Base-by-base conservation (phyloP, 2,329 filamentous ascomycete genomes). In the Aspergillus clavatus region DNA sequence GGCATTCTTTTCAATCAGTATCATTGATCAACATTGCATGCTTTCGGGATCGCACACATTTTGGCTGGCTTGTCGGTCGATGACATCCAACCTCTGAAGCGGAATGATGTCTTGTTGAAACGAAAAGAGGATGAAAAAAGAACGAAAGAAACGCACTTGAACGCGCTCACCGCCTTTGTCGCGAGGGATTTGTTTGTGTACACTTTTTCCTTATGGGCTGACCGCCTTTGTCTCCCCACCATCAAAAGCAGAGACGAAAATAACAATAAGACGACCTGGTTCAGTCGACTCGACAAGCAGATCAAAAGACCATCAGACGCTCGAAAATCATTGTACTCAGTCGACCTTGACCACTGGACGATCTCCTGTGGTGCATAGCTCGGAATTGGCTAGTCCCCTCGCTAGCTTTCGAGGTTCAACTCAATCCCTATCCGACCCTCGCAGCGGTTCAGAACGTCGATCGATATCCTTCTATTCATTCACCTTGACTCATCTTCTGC, bases 281-380 rank as follows among this genome's bases (percentile, higher is more conserved):
- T 81, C 47, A 81, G 81, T 61, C 72, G 71, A 19, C 69, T 70
- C 50, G 66, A 28, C 43, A 29, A 37, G 18, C 31, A 5, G 31
- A 35, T 35, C 31, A 6, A 18, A 14, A n/a, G 11, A 6, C 7
- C 31, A 19, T 35, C 31, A 11, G 31, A 21, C 31, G 31, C 16
- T 18, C 31, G 14, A 11, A 14, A 19, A 11, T 35, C 16, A 35
- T 35, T 16, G 8, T 19, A 18, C 18, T 35, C 18, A 16, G 31
- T 18, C 16, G 14, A 21, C 11, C 16, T 19, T 35, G 31, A 12
- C 16, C 31, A 14, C 19, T 35, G 16, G 31, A 18, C 18, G 31
- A 35, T 21, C 4, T 10, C 19, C 14, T 35, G 31, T 10, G 31
- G 31, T 35, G 31, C 19, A 7, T 21, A 16, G 18, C 31, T 16